Conservation (phyloP, 1,284 basidiomycete species). For the Ceraceosorus guamensis region DNA sequence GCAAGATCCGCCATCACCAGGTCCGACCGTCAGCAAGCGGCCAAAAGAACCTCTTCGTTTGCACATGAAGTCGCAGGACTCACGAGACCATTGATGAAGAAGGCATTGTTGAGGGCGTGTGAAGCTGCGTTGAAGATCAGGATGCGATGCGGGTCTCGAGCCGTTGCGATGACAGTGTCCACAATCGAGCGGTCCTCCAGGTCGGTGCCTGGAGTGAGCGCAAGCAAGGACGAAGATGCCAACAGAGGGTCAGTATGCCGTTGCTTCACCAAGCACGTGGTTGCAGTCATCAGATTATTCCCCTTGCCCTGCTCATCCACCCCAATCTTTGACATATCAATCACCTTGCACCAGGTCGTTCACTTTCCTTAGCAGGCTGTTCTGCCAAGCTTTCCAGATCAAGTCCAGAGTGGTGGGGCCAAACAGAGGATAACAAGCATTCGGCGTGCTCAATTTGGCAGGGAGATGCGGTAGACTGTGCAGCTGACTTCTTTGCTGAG, state of each 20-base stretch:
- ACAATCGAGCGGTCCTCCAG: conserved; percentile 60
- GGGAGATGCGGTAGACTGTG: conserved; percentile 39
- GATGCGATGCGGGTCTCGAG: conserved; percentile 59
- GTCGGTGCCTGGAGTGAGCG: conserved; percentile 57
- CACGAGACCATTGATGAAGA: conserved; percentile 81
- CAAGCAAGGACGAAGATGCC: too few species aligned
- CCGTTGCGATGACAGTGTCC: conserved; percentile 68
- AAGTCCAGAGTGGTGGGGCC: conserved; percentile 28
- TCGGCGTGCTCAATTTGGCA: conserved; percentile 9
- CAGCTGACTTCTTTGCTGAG: too few species aligned
- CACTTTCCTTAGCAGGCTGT: conserved; percentile 36
- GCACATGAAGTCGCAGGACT: conserved; percentile 37
- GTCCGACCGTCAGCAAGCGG: background rate
- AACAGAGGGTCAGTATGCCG: too few species aligned
- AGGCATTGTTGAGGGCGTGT: conserved; percentile 87
- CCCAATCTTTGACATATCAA: too few species aligned
- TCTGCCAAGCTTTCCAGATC: conserved; percentile 40
- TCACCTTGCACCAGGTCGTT: conserved; percentile 42
- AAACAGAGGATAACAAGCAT: conserved; percentile 43
- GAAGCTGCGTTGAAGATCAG: conserved; percentile 86
- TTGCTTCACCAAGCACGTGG: too few species aligned
- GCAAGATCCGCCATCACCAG: background rate
- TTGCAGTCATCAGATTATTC: background rate
- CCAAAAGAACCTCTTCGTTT: too few species aligned
- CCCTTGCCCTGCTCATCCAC: too few species aligned